Percentiles rank a stretch among this genome's conserved stretches.
Conservation (phyloP, 176 grass and related monocot species). For the Musa beccarii region DNA sequence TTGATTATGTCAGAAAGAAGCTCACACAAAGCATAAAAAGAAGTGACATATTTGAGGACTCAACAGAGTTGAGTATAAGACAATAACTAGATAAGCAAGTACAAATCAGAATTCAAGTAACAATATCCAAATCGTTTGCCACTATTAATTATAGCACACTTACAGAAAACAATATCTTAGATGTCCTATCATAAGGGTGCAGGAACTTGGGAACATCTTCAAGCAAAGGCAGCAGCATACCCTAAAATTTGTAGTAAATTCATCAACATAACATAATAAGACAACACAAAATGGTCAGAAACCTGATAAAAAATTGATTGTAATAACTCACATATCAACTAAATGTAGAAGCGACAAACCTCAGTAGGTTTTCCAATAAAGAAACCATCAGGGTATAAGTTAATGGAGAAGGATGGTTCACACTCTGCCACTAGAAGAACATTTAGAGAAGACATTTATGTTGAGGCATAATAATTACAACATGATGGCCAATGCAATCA, state of each 20-base stretch:
- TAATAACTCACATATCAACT: neutral
- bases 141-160: neutral
- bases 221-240: constrained; percentile 34
- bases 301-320: neutral
- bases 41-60: no score
- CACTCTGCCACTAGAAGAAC: constrained; percentile 19
- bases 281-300: neutral
- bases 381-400: constrained; percentile 41
- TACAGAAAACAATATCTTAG: constrained; percentile 36
- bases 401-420: constrained; percentile 41
- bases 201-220: constrained; percentile 28
- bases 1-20: neutral
- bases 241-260: constrained; percentile 16
- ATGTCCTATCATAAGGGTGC: constrained; percentile 36
- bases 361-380: constrained; percentile 29
- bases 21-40: no score
- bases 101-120: no score
- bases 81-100: no score
- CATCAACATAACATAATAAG: neutral
- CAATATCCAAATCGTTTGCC: neutral
- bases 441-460: neutral
- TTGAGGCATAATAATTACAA: neutral
- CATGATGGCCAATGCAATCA: constrained; percentile 18
- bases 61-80: no score
- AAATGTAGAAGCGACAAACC: constrained; percentile 23